Base-by-base conservation (phyloP, 2,329 filamentous ascomycete genomes). In the Lomentospora prolificans region DNA sequence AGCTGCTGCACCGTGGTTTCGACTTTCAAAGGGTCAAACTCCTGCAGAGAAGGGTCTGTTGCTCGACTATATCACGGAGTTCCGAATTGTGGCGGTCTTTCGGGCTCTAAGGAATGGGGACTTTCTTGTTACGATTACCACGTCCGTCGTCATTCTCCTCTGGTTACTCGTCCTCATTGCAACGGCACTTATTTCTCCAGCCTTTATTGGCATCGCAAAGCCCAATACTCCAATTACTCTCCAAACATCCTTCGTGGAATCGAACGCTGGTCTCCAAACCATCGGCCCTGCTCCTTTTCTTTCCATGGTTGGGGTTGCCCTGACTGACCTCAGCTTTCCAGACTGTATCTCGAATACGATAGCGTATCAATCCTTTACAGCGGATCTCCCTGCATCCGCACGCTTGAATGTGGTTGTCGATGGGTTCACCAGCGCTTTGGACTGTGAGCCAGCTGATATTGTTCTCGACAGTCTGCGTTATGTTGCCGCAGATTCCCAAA, bases 1-100 rank as follows among this genome's bases (percentile, higher is more conserved):
- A 41, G 59, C 63, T 8, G 61, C 64, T 1, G 70, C 71, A 31
- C 71, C 71, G 1, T 74, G 71, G 71, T 58, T 66, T 3, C 66
- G 66, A 2, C 61, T 73, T 59, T 60, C 64, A 4, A 63, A 64
- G 17, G 64, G 60, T 1, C 61, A 69, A 8, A 59, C 61, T 4
- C 59, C 62, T 25, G 63, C 64, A 10, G 63, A 69, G 48, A 62
- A 62, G 55, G 69, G 67, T 14, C 58, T 73, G 33, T 59, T 73
- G 41, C 60, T 73, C 19, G 71, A 73, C 58, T 70, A 70, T 17
- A 56, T 65, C 12, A 66, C 68, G 31, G 63, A 66, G 57, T 58
- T 62, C 9, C 64, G 66, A 27, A 65, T 66, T 0, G 48, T 58
- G 50, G 65, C 64, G 2, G 54, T 70, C 2, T 17, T 64, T 3